Evolutionary conservation across 306 rosid species (phyloP).

Genomic region (Luffa acutangula): DNA sequence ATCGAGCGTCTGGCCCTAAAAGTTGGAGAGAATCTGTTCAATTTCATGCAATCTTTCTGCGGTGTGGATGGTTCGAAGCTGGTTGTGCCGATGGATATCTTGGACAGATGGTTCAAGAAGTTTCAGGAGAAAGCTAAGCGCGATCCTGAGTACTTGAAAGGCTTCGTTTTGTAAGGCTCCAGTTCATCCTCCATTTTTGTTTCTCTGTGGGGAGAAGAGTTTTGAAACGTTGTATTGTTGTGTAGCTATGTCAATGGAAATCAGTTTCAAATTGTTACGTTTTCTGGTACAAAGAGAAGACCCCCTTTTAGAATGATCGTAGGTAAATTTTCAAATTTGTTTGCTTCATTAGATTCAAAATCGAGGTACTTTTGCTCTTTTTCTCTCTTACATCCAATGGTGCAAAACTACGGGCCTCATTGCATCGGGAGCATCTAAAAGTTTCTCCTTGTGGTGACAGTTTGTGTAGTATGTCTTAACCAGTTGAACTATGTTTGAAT

Average conservation of each 20-base stretch:
- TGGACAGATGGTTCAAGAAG: slow-evolving; percentile 73
- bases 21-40: slow-evolving; percentile 81
- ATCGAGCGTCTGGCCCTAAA: slow-evolving; percentile 70
- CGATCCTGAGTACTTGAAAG: slow-evolving; percentile 10
- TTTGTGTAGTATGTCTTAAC: no score
- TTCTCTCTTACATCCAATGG: no score
- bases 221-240: background rate
- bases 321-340: no score
- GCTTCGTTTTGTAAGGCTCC: slow-evolving; percentile 8
- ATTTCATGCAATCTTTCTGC: slow-evolving; percentile 88
- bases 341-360: no score
- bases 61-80: slow-evolving; percentile 76
- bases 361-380: no score
- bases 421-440: no score
- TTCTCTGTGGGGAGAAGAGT: background rate
- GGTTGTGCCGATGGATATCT: slow-evolving; percentile 86
- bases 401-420: no score
- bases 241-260: background rate
- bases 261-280: background rate
- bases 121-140: slow-evolving; percentile 13
- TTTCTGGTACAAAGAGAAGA: no score
- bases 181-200: background rate
- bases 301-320: no score
- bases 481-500: no score
- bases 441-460: no score